Base-by-base conservation (phyloP, 305 asterid genomes). In the Salvia sclarea region DNA sequence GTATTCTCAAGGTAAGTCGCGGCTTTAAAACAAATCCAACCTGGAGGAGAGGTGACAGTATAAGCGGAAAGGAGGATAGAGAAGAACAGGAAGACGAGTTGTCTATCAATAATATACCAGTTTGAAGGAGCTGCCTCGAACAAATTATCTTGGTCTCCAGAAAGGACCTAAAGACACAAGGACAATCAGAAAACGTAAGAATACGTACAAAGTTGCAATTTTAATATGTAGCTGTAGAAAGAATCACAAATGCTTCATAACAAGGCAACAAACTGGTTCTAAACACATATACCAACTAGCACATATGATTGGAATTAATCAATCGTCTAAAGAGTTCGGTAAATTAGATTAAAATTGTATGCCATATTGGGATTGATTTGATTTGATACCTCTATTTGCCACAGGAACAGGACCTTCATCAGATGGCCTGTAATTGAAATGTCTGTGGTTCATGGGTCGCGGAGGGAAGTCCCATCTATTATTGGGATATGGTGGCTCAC, bases 381-480 rank as follows among this genome's bases (percentile, higher is more conserved):
- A 61, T 49, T 40, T 47, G 74, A 62, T 53, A 91, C 98, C 98
- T 92, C 98, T 87, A 79, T 80, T 82, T 17, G 84, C 76, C 62
- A 86, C 88, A 61, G 90, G 87, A 69, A 87, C 78, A 43, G 91
- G 92, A 76, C 84, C 88, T 71, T 84, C 92, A 61, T 82, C 63
- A 14, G 88, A 93, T 61, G 87, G 87, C 68, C 92, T 74, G 77
- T 92, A 86, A 78, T 82, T 69, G 50, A 76, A 73, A 67, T 83
- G 88, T 74, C 88, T 82, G 67, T 83, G 82, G 77, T 84, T 85
- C 85, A 77, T 71, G 57, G 73, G 81, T 55, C 80, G 85, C 1
- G 87, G 85, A 65, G 92, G 95, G 64, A 38, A 77, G 78, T 66
- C 76, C 96, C 92, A 92, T 75, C 87, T 79, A 71, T 73, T 81